Percentiles rank a stretch among this genome's conserved stretches.
Conservation (phyloP, 257 asterid species). For the Nicotiana undulata region DNA sequence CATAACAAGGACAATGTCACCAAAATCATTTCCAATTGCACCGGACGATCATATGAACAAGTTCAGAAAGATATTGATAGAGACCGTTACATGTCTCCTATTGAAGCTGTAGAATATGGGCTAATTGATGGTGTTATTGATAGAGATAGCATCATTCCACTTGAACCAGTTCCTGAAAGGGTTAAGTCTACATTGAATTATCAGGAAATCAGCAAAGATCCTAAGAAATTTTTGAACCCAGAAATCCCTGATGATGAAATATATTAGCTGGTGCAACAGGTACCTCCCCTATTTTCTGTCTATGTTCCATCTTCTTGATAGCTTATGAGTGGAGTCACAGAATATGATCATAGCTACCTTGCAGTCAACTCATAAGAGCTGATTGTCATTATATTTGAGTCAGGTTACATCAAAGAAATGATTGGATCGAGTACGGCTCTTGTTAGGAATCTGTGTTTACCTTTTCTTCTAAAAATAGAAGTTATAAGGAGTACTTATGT, state of each 20-base stretch:
- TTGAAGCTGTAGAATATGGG: constrained; percentile 93
- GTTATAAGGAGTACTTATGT: background rate
- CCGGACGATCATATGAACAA: constrained; percentile 74
- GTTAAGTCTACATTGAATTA: constrained; percentile 54
- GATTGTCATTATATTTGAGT: background rate
- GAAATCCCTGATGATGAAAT: constrained; percentile 84
- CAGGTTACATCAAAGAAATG: background rate
- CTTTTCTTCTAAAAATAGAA: too few relatives aligned
- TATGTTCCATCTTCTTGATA: background rate
- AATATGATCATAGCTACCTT: background rate
- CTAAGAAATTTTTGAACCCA: constrained; percentile 55
- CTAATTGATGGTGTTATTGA: constrained; percentile 87
- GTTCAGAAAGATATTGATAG: constrained; percentile 87
- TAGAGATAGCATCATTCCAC: constrained; percentile 71
- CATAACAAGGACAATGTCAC: constrained; percentile 69
- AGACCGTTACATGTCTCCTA: constrained; percentile 91
- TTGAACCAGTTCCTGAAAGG: constrained; percentile 66
- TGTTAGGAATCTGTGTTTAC: background rate
- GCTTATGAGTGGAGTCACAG: background rate
- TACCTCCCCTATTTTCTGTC: background rate
- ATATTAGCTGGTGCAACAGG: constrained; percentile 44
- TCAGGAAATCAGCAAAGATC: constrained; percentile 47
- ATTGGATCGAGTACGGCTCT: background rate
- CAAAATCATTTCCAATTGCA: constrained; percentile 49
- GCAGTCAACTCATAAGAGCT: background rate